A percentile compares a stretch with the other conserved stretches of the same genome.
These are phyloP conservation scores for Trametes cubensis DNA, from an alignment of 768 basidiomycete species.

Conservation along the genomic window DNA sequence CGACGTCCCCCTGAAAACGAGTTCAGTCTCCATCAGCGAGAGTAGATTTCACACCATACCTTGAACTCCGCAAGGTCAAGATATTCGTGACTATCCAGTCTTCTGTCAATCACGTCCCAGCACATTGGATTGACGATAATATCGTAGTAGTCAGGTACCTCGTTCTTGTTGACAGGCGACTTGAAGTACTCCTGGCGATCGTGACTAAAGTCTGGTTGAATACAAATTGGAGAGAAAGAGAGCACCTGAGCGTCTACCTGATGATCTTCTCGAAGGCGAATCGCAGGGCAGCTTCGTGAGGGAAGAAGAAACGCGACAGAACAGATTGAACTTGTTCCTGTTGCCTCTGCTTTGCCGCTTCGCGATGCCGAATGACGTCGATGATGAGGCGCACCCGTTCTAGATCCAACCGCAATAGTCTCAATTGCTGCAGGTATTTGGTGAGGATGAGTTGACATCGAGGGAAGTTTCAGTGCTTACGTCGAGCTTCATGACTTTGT, in stretches of 20 bases:
- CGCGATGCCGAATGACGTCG: conserved; percentile 72
- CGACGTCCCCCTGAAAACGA: conserved; percentile 65
- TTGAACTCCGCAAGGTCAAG: conserved; percentile 76
- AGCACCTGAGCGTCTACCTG: conserved; percentile 48
- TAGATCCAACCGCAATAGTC: conserved; percentile 75
- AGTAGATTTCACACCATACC: conserved; percentile 39
- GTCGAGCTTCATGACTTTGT: conserved; percentile 80
- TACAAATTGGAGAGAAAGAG: background rate
- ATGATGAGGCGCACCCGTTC: conserved; percentile 68
- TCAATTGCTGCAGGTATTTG: conserved; percentile 47
- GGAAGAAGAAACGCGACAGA: conserved; percentile 64
- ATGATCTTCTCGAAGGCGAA: conserved; percentile 71
- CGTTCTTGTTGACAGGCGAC: conserved; percentile 74
- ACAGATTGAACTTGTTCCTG: conserved; percentile 67
- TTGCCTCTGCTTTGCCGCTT: conserved; percentile 76
- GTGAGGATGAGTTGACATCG: conserved; percentile 34
- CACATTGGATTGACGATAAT: conserved; percentile 87
- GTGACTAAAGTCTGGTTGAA: conserved; percentile 44
- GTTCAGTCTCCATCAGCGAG: background rate
- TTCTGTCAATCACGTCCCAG: conserved; percentile 79
- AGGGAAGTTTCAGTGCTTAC: conserved; percentile 44
- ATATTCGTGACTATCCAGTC: conserved; percentile 83
- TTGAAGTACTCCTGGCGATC: conserved; percentile 80
- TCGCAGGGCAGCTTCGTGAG: conserved; percentile 62
- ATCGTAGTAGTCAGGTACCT: conserved; percentile 91